Evolutionary conservation across 352 stramenopile genomes (phyloP).

Genomic region (Globisporangium megalacanthum): DNA sequence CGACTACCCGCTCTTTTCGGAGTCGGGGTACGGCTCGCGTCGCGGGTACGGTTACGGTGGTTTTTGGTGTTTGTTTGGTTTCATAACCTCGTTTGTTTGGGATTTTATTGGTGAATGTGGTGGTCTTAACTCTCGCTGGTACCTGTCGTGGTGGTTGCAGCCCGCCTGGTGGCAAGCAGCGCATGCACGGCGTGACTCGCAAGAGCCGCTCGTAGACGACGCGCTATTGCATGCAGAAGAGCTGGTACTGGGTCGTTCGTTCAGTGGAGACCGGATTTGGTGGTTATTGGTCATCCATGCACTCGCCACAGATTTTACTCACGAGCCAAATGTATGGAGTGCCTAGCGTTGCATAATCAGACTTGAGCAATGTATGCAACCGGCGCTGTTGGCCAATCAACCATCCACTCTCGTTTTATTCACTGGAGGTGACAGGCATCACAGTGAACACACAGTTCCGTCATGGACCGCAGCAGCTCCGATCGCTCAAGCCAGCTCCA

Average conservation of each 20-base stretch:
- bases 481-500: background rate
- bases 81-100: background rate
- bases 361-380: too few relatives aligned
- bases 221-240: constrained; percentile 16
- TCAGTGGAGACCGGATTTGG: too few relatives aligned
- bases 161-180: constrained; percentile 26
- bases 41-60: constrained; percentile 33
- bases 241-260: background rate
- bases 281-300: too few relatives aligned
- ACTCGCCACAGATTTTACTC: background rate
- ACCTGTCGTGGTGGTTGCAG: background rate
- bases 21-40: constrained; percentile 25
- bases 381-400: background rate
- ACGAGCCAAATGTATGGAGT: background rate
- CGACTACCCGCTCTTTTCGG: constrained; percentile 38
- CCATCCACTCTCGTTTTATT: background rate
- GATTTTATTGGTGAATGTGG: too few relatives aligned
- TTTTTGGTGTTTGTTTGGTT: background rate
- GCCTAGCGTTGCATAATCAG: too few relatives aligned
- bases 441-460: constrained; percentile 6
- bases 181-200: constrained; percentile 39
- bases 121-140: too few relatives aligned
- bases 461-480: constrained; percentile 1
- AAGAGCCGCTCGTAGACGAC: constrained; percentile 38
- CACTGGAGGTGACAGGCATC: background rate